Percentiles rank a stretch among this genome's conserved stretches.
Conservation (phyloP, 176 grass and related monocot species). For the Eremochloa ophiuroides region DNA sequence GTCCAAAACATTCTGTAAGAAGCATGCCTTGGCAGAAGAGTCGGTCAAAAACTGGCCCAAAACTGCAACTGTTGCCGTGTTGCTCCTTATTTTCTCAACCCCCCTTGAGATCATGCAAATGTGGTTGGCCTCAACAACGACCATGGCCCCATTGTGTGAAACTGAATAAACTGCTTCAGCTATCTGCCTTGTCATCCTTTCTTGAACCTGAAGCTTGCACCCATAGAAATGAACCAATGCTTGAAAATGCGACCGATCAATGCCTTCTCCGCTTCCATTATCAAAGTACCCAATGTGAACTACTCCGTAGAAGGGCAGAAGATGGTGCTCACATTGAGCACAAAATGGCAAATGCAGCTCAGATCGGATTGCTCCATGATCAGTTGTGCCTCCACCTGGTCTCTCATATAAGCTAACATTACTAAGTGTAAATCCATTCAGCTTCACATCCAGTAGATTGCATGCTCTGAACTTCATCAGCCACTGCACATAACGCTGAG, state of each 20-base stretch:
- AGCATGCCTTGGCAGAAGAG: constrained; percentile 45
- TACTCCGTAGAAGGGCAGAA: constrained; percentile 85
- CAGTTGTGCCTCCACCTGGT: constrained; percentile 24
- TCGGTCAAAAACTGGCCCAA: constrained; percentile 76
- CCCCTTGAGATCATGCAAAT: constrained; percentile 95
- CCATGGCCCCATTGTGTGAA: constrained; percentile 50
- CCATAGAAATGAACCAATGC: constrained; percentile 74
- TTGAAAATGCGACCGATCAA: constrained; percentile 58
- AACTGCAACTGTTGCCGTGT: constrained; percentile 81
- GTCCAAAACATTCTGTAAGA: constrained; percentile 54
- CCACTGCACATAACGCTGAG: constrained; percentile 84
- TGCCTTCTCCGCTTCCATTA: constrained; percentile 26
- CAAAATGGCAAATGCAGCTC: constrained; percentile 76
- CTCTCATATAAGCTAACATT: constrained; percentile 15
- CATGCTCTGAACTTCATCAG: constrained; percentile 71
- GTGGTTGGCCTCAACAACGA: constrained; percentile 92
- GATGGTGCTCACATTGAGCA: constrained; percentile 91
- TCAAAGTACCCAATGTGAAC: constrained; percentile 74
- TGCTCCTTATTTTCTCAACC: constrained; percentile 91
- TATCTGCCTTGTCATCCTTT: constrained; percentile 97
- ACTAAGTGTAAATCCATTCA: constrained; percentile 39
- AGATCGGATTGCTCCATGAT: constrained; percentile 44
- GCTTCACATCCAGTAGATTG: constrained; percentile 43
- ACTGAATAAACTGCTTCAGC: constrained; percentile 70
- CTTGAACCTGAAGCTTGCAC: constrained; percentile 97